Conservation (phyloP, 116 monocot genomes). For the Papilionanthe hybrid region DNA sequence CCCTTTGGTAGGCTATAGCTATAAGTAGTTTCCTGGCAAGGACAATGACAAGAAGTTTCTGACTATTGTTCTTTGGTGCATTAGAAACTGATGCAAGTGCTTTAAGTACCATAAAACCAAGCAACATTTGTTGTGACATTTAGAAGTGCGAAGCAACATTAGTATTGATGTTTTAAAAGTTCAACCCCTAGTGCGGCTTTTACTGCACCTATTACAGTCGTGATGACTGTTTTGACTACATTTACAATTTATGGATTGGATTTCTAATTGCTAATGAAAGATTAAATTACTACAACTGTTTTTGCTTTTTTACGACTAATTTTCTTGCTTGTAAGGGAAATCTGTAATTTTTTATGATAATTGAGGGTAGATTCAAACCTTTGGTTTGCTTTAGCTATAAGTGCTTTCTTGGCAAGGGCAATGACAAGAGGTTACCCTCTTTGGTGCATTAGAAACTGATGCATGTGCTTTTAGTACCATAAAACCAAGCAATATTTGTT, state of each 20-base stretch:
- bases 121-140: not conserved
- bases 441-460: not conserved
- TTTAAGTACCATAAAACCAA: not conserved
- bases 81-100: not conserved
- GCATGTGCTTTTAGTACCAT: not conserved
- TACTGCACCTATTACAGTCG: not conserved
- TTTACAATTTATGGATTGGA: not conserved
- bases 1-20: not conserved
- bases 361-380: not conserved
- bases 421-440: not conserved
- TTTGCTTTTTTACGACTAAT: not conserved
- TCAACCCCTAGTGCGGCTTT: not conserved
- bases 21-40: not conserved
- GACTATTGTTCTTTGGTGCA: not conserved
- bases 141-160: not conserved
- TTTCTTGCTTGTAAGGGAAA: not conserved
- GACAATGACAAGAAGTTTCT: not conserved
- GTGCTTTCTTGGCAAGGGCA: not conserved
- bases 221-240: not conserved
- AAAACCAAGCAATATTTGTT: not conserved
- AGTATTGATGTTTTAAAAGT: too few species aligned
- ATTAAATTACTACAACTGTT: not conserved
- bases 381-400: not conserved
- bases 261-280: not conserved
- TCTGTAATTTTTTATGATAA: not conserved